phyloP scores from a whole-genome alignment of 164 flowering plant genomes.

The Annona squamosa region DNA sequence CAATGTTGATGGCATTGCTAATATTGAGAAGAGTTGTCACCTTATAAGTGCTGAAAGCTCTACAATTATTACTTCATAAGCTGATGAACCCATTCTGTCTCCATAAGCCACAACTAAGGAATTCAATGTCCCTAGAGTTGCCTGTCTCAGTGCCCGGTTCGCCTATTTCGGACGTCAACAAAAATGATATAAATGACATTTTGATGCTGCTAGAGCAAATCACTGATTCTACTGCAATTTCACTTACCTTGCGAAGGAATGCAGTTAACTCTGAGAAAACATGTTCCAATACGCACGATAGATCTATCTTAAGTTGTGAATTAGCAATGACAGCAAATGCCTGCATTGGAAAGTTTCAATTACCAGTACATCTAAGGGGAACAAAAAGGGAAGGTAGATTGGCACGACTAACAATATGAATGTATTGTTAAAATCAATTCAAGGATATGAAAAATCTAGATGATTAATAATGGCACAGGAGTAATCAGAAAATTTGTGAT shows the following conservation, averaged over 20 bases:
- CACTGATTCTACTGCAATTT: not conserved
- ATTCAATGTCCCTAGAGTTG: slow-evolving; percentile 88
- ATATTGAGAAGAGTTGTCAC: slow-evolving; percentile 21
- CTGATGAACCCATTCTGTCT: slow-evolving; percentile 75
- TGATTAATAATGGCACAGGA: not conserved
- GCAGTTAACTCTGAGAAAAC: slow-evolving; percentile 84
- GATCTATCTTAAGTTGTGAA: slow-evolving; percentile 74
- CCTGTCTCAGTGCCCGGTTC: slow-evolving; percentile 86
- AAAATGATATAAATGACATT: not conserved
- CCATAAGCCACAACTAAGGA: slow-evolving; percentile 92
- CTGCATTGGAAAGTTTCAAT: slow-evolving; percentile 25
- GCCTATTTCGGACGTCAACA: slow-evolving; percentile 43
- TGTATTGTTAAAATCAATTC: not conserved
- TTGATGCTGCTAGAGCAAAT: not conserved
- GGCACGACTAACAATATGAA: not conserved
- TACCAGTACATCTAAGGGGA: not conserved
- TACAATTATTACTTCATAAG: slow-evolving; percentile 87
- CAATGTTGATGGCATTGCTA: not conserved
- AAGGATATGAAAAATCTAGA: not conserved
- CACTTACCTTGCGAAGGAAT: slow-evolving; percentile 78
- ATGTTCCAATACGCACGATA: slow-evolving; percentile 81
- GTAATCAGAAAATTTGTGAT: not conserved
- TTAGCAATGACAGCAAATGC: slow-evolving; percentile 96
- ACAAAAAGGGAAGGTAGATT: not conserved
- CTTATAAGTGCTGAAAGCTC: slow-evolving; percentile 92